Evolutionary conservation across 2,329 filamentous ascomycete genomes (phyloP).

Genomic region (Cercospora zeae-maydis): DNA sequence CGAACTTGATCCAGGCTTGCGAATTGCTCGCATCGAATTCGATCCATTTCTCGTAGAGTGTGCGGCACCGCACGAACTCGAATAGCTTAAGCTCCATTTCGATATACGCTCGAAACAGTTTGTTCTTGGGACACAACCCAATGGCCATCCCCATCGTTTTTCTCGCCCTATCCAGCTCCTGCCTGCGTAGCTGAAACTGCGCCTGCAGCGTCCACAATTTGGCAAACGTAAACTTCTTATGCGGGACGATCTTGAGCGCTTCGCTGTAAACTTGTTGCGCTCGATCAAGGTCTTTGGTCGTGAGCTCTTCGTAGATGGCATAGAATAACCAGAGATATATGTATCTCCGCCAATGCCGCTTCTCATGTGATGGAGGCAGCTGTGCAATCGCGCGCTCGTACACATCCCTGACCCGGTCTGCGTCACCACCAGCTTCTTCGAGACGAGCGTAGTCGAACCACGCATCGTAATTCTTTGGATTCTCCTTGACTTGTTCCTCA

Average conservation of each 20-base stretch:
- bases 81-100: slow-evolving; percentile 90
- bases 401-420: slow-evolving; percentile 80
- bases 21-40: slow-evolving; percentile 88
- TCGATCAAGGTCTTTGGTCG: slow-evolving; percentile 71
- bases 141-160: slow-evolving; percentile 89
- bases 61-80: slow-evolving; percentile 88
- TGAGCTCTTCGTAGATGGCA: slow-evolving; percentile 88
- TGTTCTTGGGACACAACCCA: slow-evolving; percentile 94
- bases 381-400: slow-evolving; percentile 96
- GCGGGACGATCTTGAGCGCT: slow-evolving; percentile 81
- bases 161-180: slow-evolving; percentile 72
- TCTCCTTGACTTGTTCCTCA: slow-evolving; percentile 89
- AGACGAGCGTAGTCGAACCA: slow-evolving; percentile 95
- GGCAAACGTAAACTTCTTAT: slow-evolving; percentile 95
- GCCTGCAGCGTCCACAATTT: slow-evolving; percentile 95
- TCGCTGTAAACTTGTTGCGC: slow-evolving; percentile 88
- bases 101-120: slow-evolving; percentile 89
- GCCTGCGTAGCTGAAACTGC: slow-evolving; percentile 87
- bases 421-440: slow-evolving; percentile 80
- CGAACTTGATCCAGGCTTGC: slow-evolving; percentile 94
- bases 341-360: slow-evolving; percentile 94
- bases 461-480: slow-evolving; percentile 91
- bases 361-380: slow-evolving; percentile 90
- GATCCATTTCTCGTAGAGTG: slow-evolving; percentile 88
- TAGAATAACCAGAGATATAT: slow-evolving; percentile 99